Percentiles rank a stretch among this genome's conserved stretches.
Conservation (phyloP, 2,329 filamentous ascomycete genomes). For the Botrytis fabae region DNA sequence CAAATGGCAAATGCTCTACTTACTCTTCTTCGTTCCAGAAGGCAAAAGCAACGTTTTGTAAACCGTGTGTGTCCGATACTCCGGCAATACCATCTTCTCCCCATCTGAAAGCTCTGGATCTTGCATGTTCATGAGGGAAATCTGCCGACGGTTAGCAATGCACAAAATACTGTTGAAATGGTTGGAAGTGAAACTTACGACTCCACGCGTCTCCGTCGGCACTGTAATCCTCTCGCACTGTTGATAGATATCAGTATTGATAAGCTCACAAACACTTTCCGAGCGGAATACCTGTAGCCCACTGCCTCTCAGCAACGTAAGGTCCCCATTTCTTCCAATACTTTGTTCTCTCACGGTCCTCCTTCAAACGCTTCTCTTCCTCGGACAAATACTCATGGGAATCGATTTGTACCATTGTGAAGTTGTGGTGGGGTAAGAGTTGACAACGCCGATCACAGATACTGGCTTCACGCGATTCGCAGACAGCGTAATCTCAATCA, state of each 20-base stretch:
- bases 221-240: conserved; percentile 88
- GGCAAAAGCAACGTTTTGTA: conserved; percentile 90
- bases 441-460: conserved; percentile 11
- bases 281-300: conserved; percentile 73
- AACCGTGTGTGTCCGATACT: conserved; percentile 86
- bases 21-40: conserved; percentile 99
- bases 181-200: conserved; percentile 59
- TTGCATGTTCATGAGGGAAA: conserved; percentile 90
- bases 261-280: conserved; percentile 7
- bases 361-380: conserved; percentile 85
- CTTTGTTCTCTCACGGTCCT: conserved; percentile 78
- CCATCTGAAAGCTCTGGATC: conserved; percentile 88
- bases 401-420: conserved; percentile 83
- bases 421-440: conserved; percentile 12
- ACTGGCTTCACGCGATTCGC: neutral
- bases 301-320: conserved; percentile 91
- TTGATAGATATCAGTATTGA: conserved; percentile 31
- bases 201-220: conserved; percentile 94
- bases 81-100: conserved; percentile 96
- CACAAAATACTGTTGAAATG: neutral
- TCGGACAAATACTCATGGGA: conserved; percentile 82
- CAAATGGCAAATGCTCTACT: conserved; percentile 37
- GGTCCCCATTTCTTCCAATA: conserved; percentile 99
- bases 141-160: conserved; percentile 54
- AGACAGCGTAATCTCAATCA: neutral